These are phyloP conservation scores for Anthracocystis panici-leucophaei DNA, from an alignment of 1,284 basidiomycete species.

Conservation along the genomic window DNA sequence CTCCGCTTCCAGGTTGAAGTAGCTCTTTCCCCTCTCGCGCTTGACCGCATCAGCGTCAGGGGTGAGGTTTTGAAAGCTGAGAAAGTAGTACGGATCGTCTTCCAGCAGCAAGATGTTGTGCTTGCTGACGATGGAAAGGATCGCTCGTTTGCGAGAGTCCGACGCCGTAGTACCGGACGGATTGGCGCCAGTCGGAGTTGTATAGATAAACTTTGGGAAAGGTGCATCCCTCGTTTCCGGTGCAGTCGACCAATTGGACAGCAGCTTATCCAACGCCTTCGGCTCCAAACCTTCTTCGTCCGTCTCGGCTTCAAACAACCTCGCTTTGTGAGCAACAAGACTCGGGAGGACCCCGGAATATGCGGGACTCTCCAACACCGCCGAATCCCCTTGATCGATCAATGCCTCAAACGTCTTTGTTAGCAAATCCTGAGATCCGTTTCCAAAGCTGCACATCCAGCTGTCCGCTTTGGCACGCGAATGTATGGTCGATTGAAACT, in stretches of 20 bases:
- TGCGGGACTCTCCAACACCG: constrained; percentile 86
- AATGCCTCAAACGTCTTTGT: constrained; percentile 78
- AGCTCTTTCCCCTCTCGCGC: constrained; percentile 53
- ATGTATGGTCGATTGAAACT: constrained; percentile 75
- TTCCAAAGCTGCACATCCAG: constrained; percentile 77
- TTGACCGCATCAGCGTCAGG: constrained; percentile 52
- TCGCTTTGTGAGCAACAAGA: constrained; percentile 47
- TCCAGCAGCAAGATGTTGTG: constrained; percentile 56
- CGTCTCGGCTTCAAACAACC: constrained; percentile 76
- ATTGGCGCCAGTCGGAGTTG: constrained; percentile 73
- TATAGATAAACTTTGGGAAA: constrained; percentile 86
- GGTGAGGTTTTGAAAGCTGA: constrained; percentile 55
- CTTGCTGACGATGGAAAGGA: constrained; percentile 75
- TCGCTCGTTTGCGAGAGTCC: constrained; percentile 78
- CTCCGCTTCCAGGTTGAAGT: constrained; percentile 60
- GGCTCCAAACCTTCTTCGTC: constrained; percentile 72
- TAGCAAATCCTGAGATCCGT: constrained; percentile 88
- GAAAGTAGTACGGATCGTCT: constrained; percentile 65
- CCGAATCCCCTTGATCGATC: constrained; percentile 82
- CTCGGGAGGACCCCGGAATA: constrained; percentile 75
- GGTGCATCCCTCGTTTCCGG: constrained; percentile 72
- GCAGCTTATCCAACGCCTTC: constrained; percentile 78
- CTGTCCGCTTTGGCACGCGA: constrained; percentile 72
- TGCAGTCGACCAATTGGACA: constrained; percentile 77
- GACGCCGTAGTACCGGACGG: constrained; percentile 66